Conservation (phyloP, 345 rosid genomes). For the Citrus medica region DNA sequence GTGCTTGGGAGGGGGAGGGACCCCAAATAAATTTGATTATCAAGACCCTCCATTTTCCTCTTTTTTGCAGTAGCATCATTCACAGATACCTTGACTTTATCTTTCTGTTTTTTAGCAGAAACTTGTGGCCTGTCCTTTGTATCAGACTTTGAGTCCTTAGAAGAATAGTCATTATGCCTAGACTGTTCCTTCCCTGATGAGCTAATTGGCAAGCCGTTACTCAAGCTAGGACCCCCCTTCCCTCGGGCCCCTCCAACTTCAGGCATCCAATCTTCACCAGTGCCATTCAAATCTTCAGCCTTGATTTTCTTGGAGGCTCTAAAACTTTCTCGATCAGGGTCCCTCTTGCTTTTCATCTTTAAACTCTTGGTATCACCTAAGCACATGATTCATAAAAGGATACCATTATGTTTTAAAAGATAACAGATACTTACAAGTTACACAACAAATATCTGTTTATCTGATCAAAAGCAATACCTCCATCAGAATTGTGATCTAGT, state of each 20-base stretch:
- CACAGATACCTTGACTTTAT: conserved; percentile 26
- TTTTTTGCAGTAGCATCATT: conserved; percentile 38
- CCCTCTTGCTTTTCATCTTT: conserved; percentile 61
- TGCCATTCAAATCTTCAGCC: conserved; percentile 37
- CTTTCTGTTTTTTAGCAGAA: conserved; percentile 44
- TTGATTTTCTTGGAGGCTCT: conserved; percentile 65
- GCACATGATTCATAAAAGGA: conserved; percentile 21
- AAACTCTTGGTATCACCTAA: conserved; percentile 53
- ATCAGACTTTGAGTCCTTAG: conserved; percentile 38
- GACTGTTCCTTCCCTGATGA: conserved; percentile 45
- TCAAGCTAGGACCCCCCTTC: conserved; percentile 45
- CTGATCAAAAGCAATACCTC: conserved; percentile 51
- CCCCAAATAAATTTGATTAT: conserved; percentile 27
- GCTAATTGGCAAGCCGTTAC: conserved; percentile 42
- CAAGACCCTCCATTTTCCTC: conserved; percentile 54
- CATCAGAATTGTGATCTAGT: conserved; percentile 47
- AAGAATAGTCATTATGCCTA: conserved; percentile 31
- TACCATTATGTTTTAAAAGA: conserved; percentile 15
- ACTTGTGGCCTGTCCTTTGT: conserved; percentile 32
- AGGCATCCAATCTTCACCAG: conserved; percentile 45
- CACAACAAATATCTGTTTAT: conserved; percentile 7
- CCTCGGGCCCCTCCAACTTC: conserved; percentile 34
- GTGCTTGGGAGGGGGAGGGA: conserved; percentile 14
- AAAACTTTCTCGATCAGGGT: conserved; percentile 42
- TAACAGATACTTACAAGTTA: conserved; percentile 4